These are phyloP conservation scores for Kodamaea leandrae DNA, from an alignment of 805 yeast species.

Conservation along the genomic window DNA sequence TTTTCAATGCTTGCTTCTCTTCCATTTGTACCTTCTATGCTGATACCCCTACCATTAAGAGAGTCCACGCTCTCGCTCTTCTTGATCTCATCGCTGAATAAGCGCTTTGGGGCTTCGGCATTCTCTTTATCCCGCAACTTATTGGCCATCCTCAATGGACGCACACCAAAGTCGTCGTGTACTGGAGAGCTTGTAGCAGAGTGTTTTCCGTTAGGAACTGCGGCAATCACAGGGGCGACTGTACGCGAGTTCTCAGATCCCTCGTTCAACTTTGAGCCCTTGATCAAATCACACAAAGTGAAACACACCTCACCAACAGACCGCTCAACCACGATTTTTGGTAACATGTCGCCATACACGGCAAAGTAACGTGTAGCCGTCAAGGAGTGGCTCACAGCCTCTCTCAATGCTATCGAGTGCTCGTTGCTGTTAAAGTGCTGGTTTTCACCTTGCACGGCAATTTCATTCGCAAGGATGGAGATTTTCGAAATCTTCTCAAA, in stretches of 20 bases:
- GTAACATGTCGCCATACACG: constrained; percentile 60
- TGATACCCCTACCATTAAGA: too few relatives aligned
- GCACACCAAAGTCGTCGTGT: constrained; percentile 41
- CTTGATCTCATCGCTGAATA: background rate
- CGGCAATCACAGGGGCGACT: constrained; percentile 2
- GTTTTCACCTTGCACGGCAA: constrained; percentile 33
- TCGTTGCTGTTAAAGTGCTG: constrained; percentile 29
- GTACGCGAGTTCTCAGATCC: constrained; percentile 11
- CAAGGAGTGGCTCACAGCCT: constrained; percentile 70
- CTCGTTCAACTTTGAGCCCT: constrained; percentile 47
- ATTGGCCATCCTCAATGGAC: constrained; percentile 69
- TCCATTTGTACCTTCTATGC: too few relatives aligned
- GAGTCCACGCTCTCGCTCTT: background rate
- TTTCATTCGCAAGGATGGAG: constrained; percentile 44
- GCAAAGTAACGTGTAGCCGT: constrained; percentile 76
- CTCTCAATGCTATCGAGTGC: constrained; percentile 51
- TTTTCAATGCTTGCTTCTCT: too few relatives aligned
- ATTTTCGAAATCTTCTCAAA: constrained; percentile 53
- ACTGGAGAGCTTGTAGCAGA: background rate
- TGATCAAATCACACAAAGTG: constrained; percentile 58
- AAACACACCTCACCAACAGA: constrained; percentile 74
- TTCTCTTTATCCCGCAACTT: constrained; percentile 34
- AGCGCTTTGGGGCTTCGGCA: too few relatives aligned
- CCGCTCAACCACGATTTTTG: constrained; percentile 67
- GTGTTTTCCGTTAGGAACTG: constrained; percentile 9